Conservation (phyloP, 306 rosid species). For the Elaeagnus macrophylla region DNA sequence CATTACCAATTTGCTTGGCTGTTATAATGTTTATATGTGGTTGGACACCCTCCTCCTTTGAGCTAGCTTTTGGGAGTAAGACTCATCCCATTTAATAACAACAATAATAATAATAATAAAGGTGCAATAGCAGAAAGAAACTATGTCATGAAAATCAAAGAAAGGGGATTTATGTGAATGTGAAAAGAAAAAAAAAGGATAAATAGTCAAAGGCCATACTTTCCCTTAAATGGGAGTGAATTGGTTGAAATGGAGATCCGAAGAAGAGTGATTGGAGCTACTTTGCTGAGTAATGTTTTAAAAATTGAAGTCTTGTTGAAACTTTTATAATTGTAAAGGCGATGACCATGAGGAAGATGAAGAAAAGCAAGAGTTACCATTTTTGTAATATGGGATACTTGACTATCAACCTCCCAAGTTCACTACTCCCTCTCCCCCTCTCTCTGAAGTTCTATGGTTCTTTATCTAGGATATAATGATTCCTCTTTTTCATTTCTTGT, state of each 20-base stretch:
- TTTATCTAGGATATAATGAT: too few relatives aligned
- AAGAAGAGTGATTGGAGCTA: not conserved
- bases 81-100: too few relatives aligned
- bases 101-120: too few relatives aligned
- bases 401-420: too few relatives aligned
- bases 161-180: not conserved
- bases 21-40: too few relatives aligned
- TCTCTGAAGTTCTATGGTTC: too few relatives aligned
- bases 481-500: too few relatives aligned
- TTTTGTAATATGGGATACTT: not conserved
- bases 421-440: too few relatives aligned
- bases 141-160: not conserved
- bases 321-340: constrained; percentile 1
- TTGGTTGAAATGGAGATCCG: constrained; percentile 19
- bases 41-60: too few relatives aligned
- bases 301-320: constrained; percentile 5
- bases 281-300: constrained; percentile 1
- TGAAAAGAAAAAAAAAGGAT: not conserved
- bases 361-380: constrained; percentile 19
- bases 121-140: not conserved
- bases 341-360: constrained; percentile 20
- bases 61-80: too few relatives aligned
- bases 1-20: not conserved
- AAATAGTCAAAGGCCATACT: too few relatives aligned
- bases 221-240: constrained; percentile 7